Evolutionary conservation across 345 rosid genomes (phyloP), one percentile per base, ranked within the genome.

Genomic region (Ricinus communis): DNA sequence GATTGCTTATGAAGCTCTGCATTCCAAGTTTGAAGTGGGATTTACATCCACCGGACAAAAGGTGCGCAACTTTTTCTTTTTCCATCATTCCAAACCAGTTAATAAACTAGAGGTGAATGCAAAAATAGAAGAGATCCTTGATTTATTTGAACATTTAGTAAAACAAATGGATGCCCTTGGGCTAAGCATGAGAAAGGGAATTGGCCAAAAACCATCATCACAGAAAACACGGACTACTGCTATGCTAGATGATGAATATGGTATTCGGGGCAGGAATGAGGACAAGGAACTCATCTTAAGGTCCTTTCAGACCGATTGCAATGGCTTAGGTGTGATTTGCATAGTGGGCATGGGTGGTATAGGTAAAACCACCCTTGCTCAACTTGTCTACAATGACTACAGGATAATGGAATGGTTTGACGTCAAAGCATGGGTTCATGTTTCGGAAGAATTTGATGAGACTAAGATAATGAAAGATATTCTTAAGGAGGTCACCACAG

Each of bases 1-100:
- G 55, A 65, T 65, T 65, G 38, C 53, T 46, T 65, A 65, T 47
- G 68, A 47, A 27, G 68, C 12, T 27, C 68, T 65, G 15, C 9
- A 24, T 16, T 47, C 6, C 1, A 10, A 65, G n/a, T 0, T 16
- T 4, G 60, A 30, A 19, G 28, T 60, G n/a, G 59, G 49, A 4
- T 25, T 5, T 8, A 4, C 30, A 2, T n/a, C n/a, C n/a, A n/a
- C n/a, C n/a, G 9, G 12, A n/a, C 0, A 51, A 10, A 25, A 36
- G 19, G 60, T 66, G 7, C 11, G 18, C 0, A 24, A 21, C 5
- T 27, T 65, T 65, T 8, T 65, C 69, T 27, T 47, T 40, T 47
- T 12, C 1, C 13, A 65, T 31, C 51, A 62, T 62, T 62, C 41
- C 6, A 28, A n/a, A 19, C 7, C 0, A 43, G 43, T 9, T 11